A percentile compares a stretch with the other conserved stretches of the same genome.
Conservation (phyloP, 495 filamentous ascomycete species). For the Penicillium cosmopolitanum region DNA sequence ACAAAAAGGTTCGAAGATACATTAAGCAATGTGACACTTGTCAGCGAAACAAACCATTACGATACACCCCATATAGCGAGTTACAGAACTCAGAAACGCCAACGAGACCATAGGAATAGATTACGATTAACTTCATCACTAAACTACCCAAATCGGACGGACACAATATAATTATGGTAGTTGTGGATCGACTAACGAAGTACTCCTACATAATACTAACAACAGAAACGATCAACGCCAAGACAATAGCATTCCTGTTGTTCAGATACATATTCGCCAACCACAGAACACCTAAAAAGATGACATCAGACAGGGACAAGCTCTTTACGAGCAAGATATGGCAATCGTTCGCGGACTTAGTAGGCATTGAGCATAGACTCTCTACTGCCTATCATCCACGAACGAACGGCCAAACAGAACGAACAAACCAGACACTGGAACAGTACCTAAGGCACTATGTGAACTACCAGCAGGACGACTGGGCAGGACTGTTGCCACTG, state of each 20-base stretch:
- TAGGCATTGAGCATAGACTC: slow-evolving; percentile 12
- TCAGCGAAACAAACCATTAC: slow-evolving; percentile 7
- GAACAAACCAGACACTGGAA: slow-evolving; percentile 25
- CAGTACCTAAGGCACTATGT: slow-evolving; percentile 28
- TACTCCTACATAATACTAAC: no score
- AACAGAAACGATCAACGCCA: no score
- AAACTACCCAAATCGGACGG: no score
- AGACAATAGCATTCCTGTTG: no score
- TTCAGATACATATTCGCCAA: no score
- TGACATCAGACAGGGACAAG: slow-evolving; percentile 3
- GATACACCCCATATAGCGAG: slow-evolving; percentile 12
- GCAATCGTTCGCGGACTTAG: not conserved
- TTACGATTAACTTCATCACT: no score
- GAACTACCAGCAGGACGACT: slow-evolving; percentile 37
- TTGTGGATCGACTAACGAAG: no score
- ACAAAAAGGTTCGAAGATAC: slow-evolving; percentile 12
- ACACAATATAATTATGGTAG: no score
- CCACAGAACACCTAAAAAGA: not conserved
- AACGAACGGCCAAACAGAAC: slow-evolving; percentile 35
- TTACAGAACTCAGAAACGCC: slow-evolving; percentile 15
- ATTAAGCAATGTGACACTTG: slow-evolving; percentile 13
- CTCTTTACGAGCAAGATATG: not conserved
- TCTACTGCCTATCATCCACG: slow-evolving; percentile 33
- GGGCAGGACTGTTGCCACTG: slow-evolving; percentile 23
- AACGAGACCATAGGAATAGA: slow-evolving; percentile 14